Evolutionary conservation across 495 filamentous ascomycete species (phyloP).

Genomic region (Trypethelium eluteriae): DNA sequence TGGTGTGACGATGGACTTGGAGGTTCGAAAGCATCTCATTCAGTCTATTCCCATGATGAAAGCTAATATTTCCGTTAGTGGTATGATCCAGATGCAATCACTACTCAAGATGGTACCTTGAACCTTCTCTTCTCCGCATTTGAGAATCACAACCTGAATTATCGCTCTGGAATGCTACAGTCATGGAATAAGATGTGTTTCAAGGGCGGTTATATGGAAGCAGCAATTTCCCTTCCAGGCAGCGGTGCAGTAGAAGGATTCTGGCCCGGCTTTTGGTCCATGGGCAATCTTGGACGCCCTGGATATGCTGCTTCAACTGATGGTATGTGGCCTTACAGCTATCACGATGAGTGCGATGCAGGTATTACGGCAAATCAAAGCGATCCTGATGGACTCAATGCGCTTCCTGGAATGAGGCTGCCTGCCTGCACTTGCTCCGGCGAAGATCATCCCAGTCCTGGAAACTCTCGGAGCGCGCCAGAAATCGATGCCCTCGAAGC

Average conservation of each 20-base stretch:
- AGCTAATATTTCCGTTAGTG: conserved; percentile 40
- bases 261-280: conserved; percentile 76
- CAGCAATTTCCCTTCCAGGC: conserved; percentile 67
- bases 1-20: conserved; percentile 66
- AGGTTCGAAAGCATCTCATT: conserved; percentile 38
- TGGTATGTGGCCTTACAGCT: conserved; percentile 59
- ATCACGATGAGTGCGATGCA: conserved; percentile 61
- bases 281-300: conserved; percentile 36
- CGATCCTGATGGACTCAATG: conserved; percentile 57
- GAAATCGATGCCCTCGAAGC: conserved; percentile 75
- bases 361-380: conserved; percentile 77
- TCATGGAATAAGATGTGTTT: conserved; percentile 78
- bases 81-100: conserved; percentile 73
- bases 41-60: not conserved
- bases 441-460: conserved; percentile 62
- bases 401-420: conserved; percentile 64
- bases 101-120: conserved; percentile 58
- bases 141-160: conserved; percentile 60
- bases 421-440: conserved; percentile 60
- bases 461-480: conserved; percentile 62
- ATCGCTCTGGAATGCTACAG: conserved; percentile 74
- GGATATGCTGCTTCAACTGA: conserved; percentile 33
- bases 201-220: conserved; percentile 68
- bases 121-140: conserved; percentile 62
- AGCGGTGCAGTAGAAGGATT: conserved; percentile 60